Percentiles rank a stretch among this genome's conserved stretches.
Conservation (phyloP, 495 filamentous ascomycete species). For the Penicillium macrosclerotiorum region DNA sequence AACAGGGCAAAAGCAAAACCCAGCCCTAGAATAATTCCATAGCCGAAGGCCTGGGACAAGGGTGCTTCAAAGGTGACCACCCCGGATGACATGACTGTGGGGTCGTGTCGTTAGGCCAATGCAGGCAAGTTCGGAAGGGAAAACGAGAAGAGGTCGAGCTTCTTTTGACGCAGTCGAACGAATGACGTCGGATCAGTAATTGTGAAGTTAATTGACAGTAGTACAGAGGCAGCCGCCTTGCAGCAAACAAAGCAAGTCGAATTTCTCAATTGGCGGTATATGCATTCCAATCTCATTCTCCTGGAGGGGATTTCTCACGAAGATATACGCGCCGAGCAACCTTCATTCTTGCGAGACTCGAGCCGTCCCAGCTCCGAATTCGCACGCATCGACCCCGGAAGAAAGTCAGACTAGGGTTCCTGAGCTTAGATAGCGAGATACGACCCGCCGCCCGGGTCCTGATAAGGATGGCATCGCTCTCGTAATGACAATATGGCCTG, state of each 20-base stretch:
- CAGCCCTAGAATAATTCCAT: constrained; percentile 79
- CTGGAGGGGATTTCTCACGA: background rate
- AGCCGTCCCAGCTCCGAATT: constrained; percentile 7
- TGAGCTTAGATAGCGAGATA: constrained; percentile 23
- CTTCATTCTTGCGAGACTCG: background rate
- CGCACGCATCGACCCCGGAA: constrained; percentile 9
- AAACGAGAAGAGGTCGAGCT: background rate
- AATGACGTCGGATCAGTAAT: background rate
- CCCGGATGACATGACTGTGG: constrained; percentile 5
- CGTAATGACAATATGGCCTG: too few species aligned
- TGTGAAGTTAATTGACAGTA: constrained; percentile 1
- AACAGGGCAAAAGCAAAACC: constrained; percentile 73
- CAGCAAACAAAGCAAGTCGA: background rate
- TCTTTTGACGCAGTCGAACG: background rate
- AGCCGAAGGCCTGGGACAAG: constrained; percentile 69
- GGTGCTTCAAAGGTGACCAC: constrained; percentile 46
- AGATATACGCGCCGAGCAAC: background rate
- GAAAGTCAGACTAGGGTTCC: background rate
- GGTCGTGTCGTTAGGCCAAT: background rate
- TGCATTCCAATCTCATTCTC: background rate
- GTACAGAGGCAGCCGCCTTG: background rate
- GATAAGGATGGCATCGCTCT: constrained; percentile 17
- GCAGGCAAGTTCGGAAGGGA: background rate
- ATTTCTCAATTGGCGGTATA: background rate
- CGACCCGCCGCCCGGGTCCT: constrained; percentile 5